phyloP scores from a whole-genome alignment of 495 filamentous ascomycete genomes.

The Hypomontagnella submonticulosa region DNA sequence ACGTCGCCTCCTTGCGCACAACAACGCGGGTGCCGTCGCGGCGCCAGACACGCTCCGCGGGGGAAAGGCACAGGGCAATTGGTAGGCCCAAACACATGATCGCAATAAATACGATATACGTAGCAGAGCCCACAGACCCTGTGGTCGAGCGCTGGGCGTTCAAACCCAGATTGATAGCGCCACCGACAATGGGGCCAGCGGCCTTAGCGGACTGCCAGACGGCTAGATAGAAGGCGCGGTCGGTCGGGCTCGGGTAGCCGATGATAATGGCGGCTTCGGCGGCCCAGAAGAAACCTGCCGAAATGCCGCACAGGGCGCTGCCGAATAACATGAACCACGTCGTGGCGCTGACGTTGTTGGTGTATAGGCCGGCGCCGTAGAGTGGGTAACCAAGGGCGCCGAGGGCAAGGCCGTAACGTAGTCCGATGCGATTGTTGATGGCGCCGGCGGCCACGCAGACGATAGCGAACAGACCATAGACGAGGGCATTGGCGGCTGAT shows the following conservation, averaged over 20 bases:
- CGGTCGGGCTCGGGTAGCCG: slow-evolving; percentile 40
- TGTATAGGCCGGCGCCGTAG: slow-evolving; percentile 42
- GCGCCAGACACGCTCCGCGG: slow-evolving; percentile 40
- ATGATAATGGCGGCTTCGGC: slow-evolving; percentile 44
- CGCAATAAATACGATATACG: slow-evolving; percentile 42
- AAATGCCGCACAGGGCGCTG: slow-evolving; percentile 42
- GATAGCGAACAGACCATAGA: slow-evolving; percentile 48
- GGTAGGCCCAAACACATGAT: slow-evolving; percentile 44
- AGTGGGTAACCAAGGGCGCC: slow-evolving; percentile 42
- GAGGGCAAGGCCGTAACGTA: slow-evolving; percentile 46
- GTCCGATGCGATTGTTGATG: slow-evolving; percentile 51
- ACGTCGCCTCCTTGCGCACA: slow-evolving; percentile 44
- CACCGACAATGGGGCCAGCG: slow-evolving; percentile 40
- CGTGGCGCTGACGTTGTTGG: slow-evolving; percentile 39
- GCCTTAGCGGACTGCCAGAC: slow-evolving; percentile 52
- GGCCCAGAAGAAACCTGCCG: slow-evolving; percentile 45
- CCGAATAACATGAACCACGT: slow-evolving; percentile 44
- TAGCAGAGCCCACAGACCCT: slow-evolving; percentile 38
- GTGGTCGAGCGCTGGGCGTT: slow-evolving; percentile 36
- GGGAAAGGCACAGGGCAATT: slow-evolving; percentile 40
- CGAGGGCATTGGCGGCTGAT: slow-evolving; percentile 47
- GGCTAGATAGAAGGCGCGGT: slow-evolving; percentile 39
- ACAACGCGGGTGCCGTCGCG: slow-evolving; percentile 41
- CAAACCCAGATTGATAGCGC: slow-evolving; percentile 43
- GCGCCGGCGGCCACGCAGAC: slow-evolving; percentile 49